Evolutionary conservation across 805 yeast genomes (phyloP), one percentile per base, ranked within the genome.

Genomic region (Candida insectorum): DNA sequence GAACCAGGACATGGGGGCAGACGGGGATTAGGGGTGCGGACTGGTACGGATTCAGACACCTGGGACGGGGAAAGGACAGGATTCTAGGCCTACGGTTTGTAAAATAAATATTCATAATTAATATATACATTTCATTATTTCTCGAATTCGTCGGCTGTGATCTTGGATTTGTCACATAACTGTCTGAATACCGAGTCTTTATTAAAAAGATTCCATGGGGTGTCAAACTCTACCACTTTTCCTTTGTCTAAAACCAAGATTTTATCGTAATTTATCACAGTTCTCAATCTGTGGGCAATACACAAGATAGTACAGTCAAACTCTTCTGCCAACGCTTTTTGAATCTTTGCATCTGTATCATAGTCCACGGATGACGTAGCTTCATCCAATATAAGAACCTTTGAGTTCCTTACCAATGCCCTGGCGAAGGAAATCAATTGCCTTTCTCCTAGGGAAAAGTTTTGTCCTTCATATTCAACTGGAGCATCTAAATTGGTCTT

Each of bases 201-300:
- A 37, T 73, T 56, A 45, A 85, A 66, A 40, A 86, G 68, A 9
- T 69, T 71, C 53, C 71, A 73, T 2, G 95, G 95, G 31, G 78
- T 75, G 45, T 80, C 95, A 47, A 72, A 85, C 53, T 86, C 94
- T 28, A 67, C 71, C 4, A 82, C 76, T 47, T 74, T 75, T 40
- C 95, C 95, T 26, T 82, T 78, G 49, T 85, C 95, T 69, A 86
- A 69, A 4, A 86, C 95, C 45, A 86, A 65, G 33, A 86, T 82
- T 56, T 75, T 74, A 48, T 86, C 95, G 41, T 83, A 83, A 47
- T 76, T 76, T 30, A 80, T 61, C 43, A 83, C 82, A 0, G 91
- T 79, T 40, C 79, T 73, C 62, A 87, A 66, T 42, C 96, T 68
- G 58, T 86, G 96, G 3, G 96, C 96, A 58, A 87, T 85, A 41